phyloP scores from a whole-genome alignment of 345 rosid genomes.

The Corchorus olitorius region DNA sequence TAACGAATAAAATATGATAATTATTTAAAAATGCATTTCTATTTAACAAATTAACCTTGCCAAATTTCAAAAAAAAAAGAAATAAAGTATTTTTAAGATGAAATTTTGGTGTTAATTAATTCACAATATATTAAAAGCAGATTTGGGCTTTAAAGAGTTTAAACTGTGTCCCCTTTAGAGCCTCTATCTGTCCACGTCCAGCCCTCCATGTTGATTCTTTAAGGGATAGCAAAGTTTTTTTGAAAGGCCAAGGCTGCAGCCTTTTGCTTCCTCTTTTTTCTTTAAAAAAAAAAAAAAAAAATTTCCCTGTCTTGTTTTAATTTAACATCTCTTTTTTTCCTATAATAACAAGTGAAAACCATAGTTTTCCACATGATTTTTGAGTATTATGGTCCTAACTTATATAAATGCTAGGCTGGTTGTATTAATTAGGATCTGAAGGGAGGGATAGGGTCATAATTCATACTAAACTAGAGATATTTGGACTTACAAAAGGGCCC shows the following conservation, averaged over 20 bases:
- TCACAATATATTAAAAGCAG: not conserved
- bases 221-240: slow-evolving; percentile 13
- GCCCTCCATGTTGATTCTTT: not conserved
- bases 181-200: not conserved
- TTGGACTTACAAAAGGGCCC: not conserved
- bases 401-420: not conserved
- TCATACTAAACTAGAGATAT: not conserved
- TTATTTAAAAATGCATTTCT: not conserved
- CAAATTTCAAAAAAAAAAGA: too few species aligned
- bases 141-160: not conserved
- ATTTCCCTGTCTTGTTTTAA: not conserved
- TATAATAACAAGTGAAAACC: not conserved
- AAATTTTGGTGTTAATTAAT: not conserved
- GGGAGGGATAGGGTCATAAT: too few species aligned
- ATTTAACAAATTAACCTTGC: too few species aligned
- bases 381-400: too few species aligned
- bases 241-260: slow-evolving; percentile 13
- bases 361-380: not conserved
- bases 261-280: slow-evolving; percentile 9
- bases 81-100: too few species aligned
- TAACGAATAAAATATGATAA: not conserved
- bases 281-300: too few species aligned
- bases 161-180: too few species aligned
- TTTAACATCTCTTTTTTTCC: not conserved
- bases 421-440: too few species aligned